Conservation (phyloP, 768 basidiomycete species). For the Nidula microcarpa region DNA sequence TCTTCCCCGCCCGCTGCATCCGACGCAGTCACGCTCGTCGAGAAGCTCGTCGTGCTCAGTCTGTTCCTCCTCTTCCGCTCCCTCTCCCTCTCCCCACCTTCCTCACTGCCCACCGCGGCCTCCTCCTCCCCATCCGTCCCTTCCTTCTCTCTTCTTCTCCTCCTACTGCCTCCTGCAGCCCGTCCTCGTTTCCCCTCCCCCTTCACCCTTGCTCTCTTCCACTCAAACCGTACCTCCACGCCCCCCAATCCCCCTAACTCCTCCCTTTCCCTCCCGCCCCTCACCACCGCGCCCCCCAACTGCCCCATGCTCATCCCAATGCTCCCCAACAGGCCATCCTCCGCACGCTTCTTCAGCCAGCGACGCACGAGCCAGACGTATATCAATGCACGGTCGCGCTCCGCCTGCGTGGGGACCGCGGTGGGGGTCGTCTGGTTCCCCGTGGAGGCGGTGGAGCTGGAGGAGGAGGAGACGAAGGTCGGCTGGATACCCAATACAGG, state of each 20-base stretch:
- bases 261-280: slow-evolving; percentile 6
- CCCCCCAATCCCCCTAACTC: slow-evolving; percentile 24
- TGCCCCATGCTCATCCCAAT: slow-evolving; percentile 13
- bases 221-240: slow-evolving; percentile 78
- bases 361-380: slow-evolving; percentile 77
- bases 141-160: not conserved
- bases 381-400: slow-evolving; percentile 35
- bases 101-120: not conserved
- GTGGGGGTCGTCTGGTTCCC: not conserved
- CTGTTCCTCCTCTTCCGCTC: slow-evolving; percentile 16
- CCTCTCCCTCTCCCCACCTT: not conserved
- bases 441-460: slow-evolving; percentile 3
- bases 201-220: slow-evolving; percentile 54
- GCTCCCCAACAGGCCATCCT: slow-evolving; percentile 41
- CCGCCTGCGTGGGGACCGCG: no score
- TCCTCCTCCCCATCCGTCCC: slow-evolving; percentile 3
- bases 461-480: slow-evolving; percentile 45
- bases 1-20: slow-evolving; percentile 3
- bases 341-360: slow-evolving; percentile 66
- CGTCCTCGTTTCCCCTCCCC: slow-evolving; percentile 18
- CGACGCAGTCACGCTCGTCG: slow-evolving; percentile 9
- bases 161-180: slow-evolving; percentile 12
- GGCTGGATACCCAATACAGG: slow-evolving; percentile 67
- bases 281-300: not conserved
- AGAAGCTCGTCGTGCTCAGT: slow-evolving; percentile 30